phyloP scores from a whole-genome alignment of 202 grass and related monocot species.

The Hordeum pubiflorum region DNA sequence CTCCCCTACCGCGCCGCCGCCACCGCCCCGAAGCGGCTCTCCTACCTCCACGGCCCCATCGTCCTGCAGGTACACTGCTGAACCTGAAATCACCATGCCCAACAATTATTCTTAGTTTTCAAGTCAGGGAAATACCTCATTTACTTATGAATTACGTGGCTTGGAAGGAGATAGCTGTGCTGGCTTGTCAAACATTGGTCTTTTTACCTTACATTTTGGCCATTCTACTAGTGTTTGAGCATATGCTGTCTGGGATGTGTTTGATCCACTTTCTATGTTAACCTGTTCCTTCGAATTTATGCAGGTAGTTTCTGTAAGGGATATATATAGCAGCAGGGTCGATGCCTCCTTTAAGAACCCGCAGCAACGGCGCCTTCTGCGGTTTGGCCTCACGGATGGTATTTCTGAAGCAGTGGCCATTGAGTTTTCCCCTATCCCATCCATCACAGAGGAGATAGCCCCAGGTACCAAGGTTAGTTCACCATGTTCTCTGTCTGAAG shows the following conservation, averaged over 20 bases:
- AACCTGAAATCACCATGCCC: neutral
- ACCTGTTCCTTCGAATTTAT: neutral
- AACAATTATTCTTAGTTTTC: neutral
- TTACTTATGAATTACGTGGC: neutral
- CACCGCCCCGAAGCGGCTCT: slow-evolving; percentile 32
- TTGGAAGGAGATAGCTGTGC: neutral
- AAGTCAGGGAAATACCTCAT: neutral
- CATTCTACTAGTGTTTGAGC: neutral
- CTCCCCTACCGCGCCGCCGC: slow-evolving; percentile 43
- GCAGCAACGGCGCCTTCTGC: slow-evolving; percentile 46
- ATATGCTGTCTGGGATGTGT: neutral
- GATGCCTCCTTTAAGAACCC: slow-evolving; percentile 70
- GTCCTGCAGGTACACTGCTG: slow-evolving; percentile 51
- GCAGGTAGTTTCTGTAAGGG: slow-evolving; percentile 66
- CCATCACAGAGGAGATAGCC: slow-evolving; percentile 62
- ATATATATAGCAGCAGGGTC: slow-evolving; percentile 73
- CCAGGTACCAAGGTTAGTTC: slow-evolving; percentile 76
- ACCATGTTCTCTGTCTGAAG: neutral
- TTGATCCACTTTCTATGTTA: neutral
- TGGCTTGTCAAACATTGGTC: neutral
- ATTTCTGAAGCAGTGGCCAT: slow-evolving; percentile 56
- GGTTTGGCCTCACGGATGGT: slow-evolving; percentile 72
- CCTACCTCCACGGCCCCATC: slow-evolving; percentile 59
- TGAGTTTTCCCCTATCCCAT: slow-evolving; percentile 61
- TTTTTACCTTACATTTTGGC: neutral